Evolutionary conservation across 1,139 yeast species (phyloP), one percentile per base, ranked within the genome.

Genomic region (Spencermartinsiella ligniputridi): DNA sequence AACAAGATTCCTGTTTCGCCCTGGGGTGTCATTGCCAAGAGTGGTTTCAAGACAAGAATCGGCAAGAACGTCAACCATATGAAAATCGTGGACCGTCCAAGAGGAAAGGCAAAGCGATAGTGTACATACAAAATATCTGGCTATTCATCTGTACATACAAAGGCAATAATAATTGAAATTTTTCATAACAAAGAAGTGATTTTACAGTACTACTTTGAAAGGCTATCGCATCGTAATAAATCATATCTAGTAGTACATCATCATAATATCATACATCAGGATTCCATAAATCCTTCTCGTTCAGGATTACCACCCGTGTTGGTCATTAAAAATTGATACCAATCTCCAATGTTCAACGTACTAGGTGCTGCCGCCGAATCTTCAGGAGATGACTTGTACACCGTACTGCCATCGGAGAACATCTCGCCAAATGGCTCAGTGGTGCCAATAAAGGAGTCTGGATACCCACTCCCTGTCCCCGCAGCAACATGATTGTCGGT

Each of bases 1-100:
- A 90, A 90, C 69, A 90, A 88, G 72, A 77, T 85, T 44, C 86
- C 97, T 12, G 89, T 85, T 73, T 86, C 96, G 49, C 94, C 95
- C 69, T 92, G 97, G 97, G 98, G 99, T 62, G 83, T 83, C 55
- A 68, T 82, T 60, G 82, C 90, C 41, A 90, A 90, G 78, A 94
- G 92, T 68, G 85, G 88, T 48, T 90, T 81, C 72, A 90, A 89
- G 79, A 92, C 98, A 27, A 83, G 98, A 70, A 81, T 84, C 60
- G 94, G 94, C 63, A 88, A 85, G 70, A 78, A 86, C 63, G 82
- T 76, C 53, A 90, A 90, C 67, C 82, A 78, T 67, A 75, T 78
- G 77, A 82, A 87, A 75, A 89, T 89, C 47, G 82, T 83, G 66
- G 97, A 90, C 51, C 60, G 70, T 22, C 70, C 70, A 3, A 55